Conservation (phyloP, 768 basidiomycete genomes). For the Mycena vitilis region DNA sequence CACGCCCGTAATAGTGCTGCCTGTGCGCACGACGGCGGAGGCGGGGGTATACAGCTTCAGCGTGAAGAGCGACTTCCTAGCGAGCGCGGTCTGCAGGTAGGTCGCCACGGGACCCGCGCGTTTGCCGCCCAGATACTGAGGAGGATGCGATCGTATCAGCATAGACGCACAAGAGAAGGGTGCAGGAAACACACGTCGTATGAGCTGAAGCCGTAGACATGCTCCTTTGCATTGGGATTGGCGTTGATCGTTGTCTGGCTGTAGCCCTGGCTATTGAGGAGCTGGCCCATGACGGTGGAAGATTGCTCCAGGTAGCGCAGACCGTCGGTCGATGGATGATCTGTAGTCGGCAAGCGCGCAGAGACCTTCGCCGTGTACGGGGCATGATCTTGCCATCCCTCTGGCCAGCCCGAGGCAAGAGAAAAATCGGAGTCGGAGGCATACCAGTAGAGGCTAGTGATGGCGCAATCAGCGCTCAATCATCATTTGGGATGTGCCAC, state of each 20-base stretch:
- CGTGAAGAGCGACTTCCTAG: conserved; percentile 60
- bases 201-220: conserved; percentile 66
- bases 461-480: neutral
- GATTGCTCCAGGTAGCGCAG: conserved; percentile 67
- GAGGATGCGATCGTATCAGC: neutral
- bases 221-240: conserved; percentile 67
- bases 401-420: conserved; percentile 62
- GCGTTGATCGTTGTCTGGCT: conserved; percentile 65
- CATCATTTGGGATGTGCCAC: no score
- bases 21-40: conserved; percentile 66
- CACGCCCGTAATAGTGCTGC: conserved; percentile 66
- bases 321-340: conserved; percentile 70
- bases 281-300: conserved; percentile 53
- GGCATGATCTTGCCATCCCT: conserved; percentile 62
- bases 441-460: conserved; percentile 61
- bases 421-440: conserved; percentile 66
- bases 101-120: conserved; percentile 69
- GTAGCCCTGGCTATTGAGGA: conserved; percentile 64
- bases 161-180: neutral
- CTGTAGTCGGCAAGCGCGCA: conserved; percentile 66
- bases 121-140: conserved; percentile 56
- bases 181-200: conserved; percentile 47
- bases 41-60: conserved; percentile 63
- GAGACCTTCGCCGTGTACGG: conserved; percentile 62
- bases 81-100: conserved; percentile 67